Evolutionary conservation across 75 land plant species (phyloP).

Genomic region (Picea glauca): DNA sequence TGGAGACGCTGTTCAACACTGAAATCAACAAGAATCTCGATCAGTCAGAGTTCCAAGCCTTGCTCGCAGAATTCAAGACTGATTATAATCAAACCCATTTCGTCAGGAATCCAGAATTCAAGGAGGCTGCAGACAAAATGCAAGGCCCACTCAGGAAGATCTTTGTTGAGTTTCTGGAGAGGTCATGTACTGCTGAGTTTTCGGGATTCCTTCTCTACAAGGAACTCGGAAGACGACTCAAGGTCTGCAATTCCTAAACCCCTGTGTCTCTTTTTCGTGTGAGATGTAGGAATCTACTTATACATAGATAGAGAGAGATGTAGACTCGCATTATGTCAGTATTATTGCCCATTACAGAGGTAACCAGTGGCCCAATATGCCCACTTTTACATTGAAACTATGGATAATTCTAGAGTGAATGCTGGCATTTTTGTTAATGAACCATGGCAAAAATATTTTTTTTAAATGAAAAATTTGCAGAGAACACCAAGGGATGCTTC

Average conservation of each 20-base stretch:
- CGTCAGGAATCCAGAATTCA: conserved; percentile 91
- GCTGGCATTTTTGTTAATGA: no score
- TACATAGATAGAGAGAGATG: no score
- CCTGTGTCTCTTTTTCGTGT: not conserved
- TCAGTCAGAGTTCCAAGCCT: conserved; percentile 81
- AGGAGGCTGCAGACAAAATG: conserved; percentile 92
- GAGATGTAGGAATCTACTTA: no score
- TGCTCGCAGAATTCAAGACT: conserved; percentile 89
- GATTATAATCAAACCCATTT: conserved; percentile 99
- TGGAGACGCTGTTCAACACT: conserved; percentile 90
- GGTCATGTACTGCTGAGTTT: conserved; percentile 98
- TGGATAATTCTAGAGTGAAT: no score
- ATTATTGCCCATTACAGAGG: no score
- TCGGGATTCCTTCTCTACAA: conserved; percentile 96
- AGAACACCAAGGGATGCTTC: no score
- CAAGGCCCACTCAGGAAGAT: conserved; percentile 89
- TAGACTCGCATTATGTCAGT: no score
- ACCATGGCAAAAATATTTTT: no score
- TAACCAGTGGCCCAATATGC: no score
- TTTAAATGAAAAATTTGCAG: no score
- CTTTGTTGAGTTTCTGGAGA: conserved; percentile 96
- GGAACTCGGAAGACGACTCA: conserved; percentile 97
- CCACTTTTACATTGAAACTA: no score
- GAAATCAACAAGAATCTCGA: conserved; percentile 94
- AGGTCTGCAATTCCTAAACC: conserved; percentile 46